Percentiles rank a stretch among this genome's conserved stretches.
Conservation (phyloP, 2,329 filamentous ascomycete species). For the Colletotrichum trifolii region DNA sequence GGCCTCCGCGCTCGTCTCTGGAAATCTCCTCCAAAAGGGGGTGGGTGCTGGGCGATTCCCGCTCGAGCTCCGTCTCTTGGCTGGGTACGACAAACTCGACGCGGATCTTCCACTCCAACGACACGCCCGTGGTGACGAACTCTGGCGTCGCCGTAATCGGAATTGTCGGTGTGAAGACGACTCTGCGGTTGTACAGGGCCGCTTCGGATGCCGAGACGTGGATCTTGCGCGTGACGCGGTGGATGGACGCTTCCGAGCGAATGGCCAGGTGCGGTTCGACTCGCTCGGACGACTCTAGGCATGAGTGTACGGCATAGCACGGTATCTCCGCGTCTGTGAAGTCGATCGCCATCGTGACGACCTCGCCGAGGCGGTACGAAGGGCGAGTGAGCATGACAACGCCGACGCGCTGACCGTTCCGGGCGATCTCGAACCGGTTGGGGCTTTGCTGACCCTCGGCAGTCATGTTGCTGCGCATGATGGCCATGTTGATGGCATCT, state of each 20-base stretch:
- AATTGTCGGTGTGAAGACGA: constrained; percentile 86
- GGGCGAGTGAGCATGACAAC: constrained; percentile 90
- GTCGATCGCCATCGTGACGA: constrained; percentile 85
- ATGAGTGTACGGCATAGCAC: constrained; percentile 86
- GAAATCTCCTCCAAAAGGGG: constrained; percentile 82
- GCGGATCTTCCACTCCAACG: constrained; percentile 86
- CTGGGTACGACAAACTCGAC: constrained; percentile 90
- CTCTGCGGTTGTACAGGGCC: constrained; percentile 80
- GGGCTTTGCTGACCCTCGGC: constrained; percentile 78
- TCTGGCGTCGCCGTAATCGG: constrained; percentile 87
- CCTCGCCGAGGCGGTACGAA: constrained; percentile 89
- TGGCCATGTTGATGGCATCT: constrained; percentile 91
- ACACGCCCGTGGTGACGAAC: constrained; percentile 90
- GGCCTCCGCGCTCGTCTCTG: constrained; percentile 79
- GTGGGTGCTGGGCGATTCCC: constrained; percentile 44
- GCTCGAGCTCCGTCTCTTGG: constrained; percentile 35
- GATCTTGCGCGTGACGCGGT: constrained; percentile 85
- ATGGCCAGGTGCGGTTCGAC: constrained; percentile 84
- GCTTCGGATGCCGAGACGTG: constrained; percentile 84
- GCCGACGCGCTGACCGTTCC: constrained; percentile 90
- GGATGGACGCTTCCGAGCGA: constrained; percentile 85
- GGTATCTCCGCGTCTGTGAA: constrained; percentile 81
- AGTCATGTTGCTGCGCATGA: constrained; percentile 81
- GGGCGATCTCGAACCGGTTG: constrained; percentile 96
- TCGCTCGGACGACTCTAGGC: constrained; percentile 87